A percentile compares a stretch with the other conserved stretches of the same genome.
Conservation (phyloP, 1,284 basidiomycete species). For the Rhodotorula sp. region DNA sequence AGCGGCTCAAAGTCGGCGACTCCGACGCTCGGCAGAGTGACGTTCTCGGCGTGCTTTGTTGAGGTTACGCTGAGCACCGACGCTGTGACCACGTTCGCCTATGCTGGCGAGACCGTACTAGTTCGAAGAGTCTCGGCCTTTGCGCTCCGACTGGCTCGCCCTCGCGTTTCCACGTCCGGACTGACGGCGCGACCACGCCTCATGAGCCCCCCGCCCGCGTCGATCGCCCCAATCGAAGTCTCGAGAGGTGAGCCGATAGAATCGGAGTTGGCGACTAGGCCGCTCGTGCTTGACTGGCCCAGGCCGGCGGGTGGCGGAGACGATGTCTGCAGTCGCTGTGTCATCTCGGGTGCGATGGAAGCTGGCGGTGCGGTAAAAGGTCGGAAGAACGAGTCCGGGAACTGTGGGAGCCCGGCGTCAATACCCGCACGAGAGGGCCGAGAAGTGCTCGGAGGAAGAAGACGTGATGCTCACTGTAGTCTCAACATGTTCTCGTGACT, state of each 20-base stretch:
- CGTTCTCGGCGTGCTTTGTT: too few species aligned
- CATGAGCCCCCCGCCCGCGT: neutral
- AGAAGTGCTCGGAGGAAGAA: too few species aligned
- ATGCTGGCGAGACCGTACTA: too few species aligned
- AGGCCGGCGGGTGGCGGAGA: too few species aligned
- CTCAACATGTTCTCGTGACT: too few species aligned
- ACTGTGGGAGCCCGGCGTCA: neutral
- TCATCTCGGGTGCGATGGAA: constrained; percentile 8
- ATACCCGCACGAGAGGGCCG: too few species aligned
- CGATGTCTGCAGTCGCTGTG: neutral
- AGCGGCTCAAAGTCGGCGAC: neutral
- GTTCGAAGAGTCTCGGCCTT: too few species aligned
- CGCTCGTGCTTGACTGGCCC: neutral
- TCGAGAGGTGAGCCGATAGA: neutral
- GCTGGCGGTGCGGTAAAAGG: constrained; percentile 30
- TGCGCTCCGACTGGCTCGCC: neutral
- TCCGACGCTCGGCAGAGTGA: too few species aligned
- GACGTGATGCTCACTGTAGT: too few species aligned
- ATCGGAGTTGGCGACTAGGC: neutral
- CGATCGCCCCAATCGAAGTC: neutral
- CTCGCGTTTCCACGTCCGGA: neutral
- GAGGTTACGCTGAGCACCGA: too few species aligned
- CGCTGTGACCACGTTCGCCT: too few species aligned
- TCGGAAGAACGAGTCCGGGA: constrained; percentile 11
- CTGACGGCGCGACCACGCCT: neutral